Conservation (phyloP, 495 filamentous ascomycete species). For the Astrothelium macrocarpum region DNA sequence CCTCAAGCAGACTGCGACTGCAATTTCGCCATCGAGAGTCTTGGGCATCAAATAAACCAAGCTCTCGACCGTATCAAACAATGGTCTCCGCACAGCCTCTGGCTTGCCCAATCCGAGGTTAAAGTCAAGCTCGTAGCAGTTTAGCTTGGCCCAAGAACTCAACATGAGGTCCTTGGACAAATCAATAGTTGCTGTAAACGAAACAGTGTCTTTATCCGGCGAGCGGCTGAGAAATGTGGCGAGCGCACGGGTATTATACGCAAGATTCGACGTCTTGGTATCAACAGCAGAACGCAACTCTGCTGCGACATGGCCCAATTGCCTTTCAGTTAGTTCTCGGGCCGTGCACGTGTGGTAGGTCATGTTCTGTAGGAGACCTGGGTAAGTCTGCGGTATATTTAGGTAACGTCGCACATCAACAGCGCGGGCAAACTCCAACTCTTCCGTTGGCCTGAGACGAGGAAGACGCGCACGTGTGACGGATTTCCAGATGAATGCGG, state of each 20-base stretch:
- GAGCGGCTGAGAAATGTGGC: conserved; percentile 33
- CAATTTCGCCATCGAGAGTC: conserved; percentile 34
- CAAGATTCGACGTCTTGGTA: conserved; percentile 29
- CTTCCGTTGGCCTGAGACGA: conserved; percentile 28
- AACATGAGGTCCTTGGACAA: conserved; percentile 38
- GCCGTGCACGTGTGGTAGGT: conserved; percentile 31
- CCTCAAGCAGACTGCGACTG: conserved; percentile 36
- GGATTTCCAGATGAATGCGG: conserved; percentile 44
- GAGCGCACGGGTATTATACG: conserved; percentile 33
- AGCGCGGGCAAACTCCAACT: conserved; percentile 39
- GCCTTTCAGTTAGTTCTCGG: conserved; percentile 26
- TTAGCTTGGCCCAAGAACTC: conserved; percentile 45
- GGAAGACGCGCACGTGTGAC: conserved; percentile 37
- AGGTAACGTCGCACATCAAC: conserved; percentile 43
- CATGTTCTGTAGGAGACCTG: conserved; percentile 38
- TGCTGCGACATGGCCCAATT: conserved; percentile 36
- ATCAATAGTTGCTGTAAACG: conserved; percentile 27
- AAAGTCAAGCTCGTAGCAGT: conserved; percentile 41
- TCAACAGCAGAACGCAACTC: conserved; percentile 39
- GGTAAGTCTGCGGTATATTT: conserved; percentile 35
- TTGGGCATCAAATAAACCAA: conserved; percentile 42
- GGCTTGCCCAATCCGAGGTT: conserved; percentile 41
- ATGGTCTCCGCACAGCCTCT: conserved; percentile 40
- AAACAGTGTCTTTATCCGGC: conserved; percentile 28
- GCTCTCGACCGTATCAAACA: conserved; percentile 37